Conservation (phyloP, 257 asterid genomes). For the Echium plantagineum region DNA sequence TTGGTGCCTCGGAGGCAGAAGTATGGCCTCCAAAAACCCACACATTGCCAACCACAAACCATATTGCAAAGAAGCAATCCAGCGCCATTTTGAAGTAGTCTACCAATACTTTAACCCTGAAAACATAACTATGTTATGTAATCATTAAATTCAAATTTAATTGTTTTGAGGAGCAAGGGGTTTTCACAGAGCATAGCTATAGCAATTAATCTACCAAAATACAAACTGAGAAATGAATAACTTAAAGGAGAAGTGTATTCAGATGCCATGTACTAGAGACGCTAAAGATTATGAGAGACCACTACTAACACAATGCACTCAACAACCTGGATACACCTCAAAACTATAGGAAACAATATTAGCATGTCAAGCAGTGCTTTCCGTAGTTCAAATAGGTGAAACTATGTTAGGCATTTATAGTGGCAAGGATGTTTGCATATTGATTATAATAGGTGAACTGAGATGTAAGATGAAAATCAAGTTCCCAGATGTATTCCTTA, state of each 20-base stretch:
- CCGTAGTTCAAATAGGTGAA: no score
- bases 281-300: no score
- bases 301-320: neutral
- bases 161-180: neutral
- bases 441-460: no score
- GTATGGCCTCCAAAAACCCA: constrained; percentile 96
- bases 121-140: constrained; percentile 17
- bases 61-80: constrained; percentile 94
- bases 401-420: no score
- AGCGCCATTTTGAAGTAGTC: constrained; percentile 88
- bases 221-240: no score
- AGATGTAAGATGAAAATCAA: no score
- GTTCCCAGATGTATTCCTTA: no score
- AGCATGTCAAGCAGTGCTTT: neutral
- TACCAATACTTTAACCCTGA: constrained; percentile 59
- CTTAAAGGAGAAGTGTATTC: neutral
- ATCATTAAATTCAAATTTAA: constrained; percentile 2
- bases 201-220: neutral
- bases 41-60: constrained; percentile 97
- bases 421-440: no score
- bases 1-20: constrained; percentile 70
- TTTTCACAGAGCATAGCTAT: neutral
- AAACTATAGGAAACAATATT: neutral
- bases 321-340: neutral
- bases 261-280: neutral